Conservation (phyloP, 73 alveolate species). For the Uronychia binucleata region DNA sequence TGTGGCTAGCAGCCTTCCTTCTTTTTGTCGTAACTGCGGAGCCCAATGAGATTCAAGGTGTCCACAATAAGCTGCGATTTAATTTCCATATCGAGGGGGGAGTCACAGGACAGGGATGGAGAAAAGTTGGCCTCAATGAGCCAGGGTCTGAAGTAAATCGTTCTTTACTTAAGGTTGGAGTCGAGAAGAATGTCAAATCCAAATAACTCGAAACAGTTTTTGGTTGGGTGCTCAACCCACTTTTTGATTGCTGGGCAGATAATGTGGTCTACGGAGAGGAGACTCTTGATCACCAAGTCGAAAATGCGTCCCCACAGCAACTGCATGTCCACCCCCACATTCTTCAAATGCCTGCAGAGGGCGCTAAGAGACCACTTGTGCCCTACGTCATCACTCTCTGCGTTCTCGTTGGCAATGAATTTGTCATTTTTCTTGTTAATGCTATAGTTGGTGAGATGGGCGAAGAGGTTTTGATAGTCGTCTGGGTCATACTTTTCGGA, state of each 20-base stretch:
- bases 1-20: no score
- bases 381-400: slow-evolving; percentile 64
- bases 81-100: slow-evolving; percentile 46
- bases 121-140: slow-evolving; percentile 36
- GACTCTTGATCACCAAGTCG: slow-evolving; percentile 67
- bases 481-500: slow-evolving; percentile 42
- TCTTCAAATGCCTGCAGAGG: slow-evolving; percentile 56
- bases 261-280: slow-evolving; percentile 34
- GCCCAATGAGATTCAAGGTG: slow-evolving; percentile 76
- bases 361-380: slow-evolving; percentile 76
- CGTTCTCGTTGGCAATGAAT: slow-evolving; percentile 41
- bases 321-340: slow-evolving; percentile 60
- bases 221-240: background rate
- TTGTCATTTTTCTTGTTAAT: slow-evolving; percentile 32
- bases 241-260: slow-evolving; percentile 4
- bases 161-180: slow-evolving; percentile 11
- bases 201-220: slow-evolving; percentile 40
- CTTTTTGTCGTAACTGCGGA: slow-evolving; percentile 42
- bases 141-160: slow-evolving; percentile 28
- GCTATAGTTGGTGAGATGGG: slow-evolving; percentile 43
- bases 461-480: slow-evolving; percentile 19
- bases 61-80: slow-evolving; percentile 62
- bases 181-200: slow-evolving; percentile 47
- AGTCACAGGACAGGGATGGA: slow-evolving; percentile 45
- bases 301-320: slow-evolving; percentile 65